Percentiles rank a stretch among this genome's conserved stretches.
Conservation (phyloP, 2,329 filamentous ascomycete species). For the Beauveria bassiana region DNA sequence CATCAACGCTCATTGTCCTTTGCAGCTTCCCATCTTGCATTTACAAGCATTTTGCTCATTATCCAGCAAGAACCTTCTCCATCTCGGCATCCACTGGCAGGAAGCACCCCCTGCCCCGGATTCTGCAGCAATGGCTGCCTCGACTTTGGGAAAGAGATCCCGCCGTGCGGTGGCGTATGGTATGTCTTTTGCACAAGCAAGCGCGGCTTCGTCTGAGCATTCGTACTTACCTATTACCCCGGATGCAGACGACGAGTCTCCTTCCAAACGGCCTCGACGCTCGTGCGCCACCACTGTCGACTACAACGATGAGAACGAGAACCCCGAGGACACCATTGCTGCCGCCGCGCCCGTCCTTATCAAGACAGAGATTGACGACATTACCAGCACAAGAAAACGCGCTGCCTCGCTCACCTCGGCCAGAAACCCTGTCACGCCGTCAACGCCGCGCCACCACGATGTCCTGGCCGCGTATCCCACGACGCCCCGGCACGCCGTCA, state of each 20-base stretch:
- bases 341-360: constrained; percentile 28
- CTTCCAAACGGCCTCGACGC: constrained; percentile 40
- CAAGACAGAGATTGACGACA: constrained; percentile 34
- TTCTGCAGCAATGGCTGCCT: constrained; percentile 16
- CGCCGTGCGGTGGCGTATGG: constrained; percentile 16
- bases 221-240: constrained; percentile 4
- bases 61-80: background rate
- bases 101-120: background rate
- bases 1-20: background rate
- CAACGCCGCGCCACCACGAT: constrained; percentile 73
- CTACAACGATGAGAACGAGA: constrained; percentile 61
- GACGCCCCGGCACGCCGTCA: constrained; percentile 78
- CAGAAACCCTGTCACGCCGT: constrained; percentile 55
- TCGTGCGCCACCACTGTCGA: constrained; percentile 29
- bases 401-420: constrained; percentile 25
- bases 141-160: constrained; percentile 19
- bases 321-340: constrained; percentile 30
- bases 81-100: background rate
- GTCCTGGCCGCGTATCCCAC: constrained; percentile 62
- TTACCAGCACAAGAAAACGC: constrained; percentile 19
- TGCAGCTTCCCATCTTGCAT: background rate
- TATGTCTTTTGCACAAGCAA: constrained; percentile 10
- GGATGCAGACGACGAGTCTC: constrained; percentile 20
- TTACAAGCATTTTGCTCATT: background rate
- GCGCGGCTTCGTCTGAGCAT: background rate